These are phyloP conservation scores for Phytophthora rubi DNA, from an alignment of 352 stramenopile genomes.

Conservation along the genomic window DNA sequence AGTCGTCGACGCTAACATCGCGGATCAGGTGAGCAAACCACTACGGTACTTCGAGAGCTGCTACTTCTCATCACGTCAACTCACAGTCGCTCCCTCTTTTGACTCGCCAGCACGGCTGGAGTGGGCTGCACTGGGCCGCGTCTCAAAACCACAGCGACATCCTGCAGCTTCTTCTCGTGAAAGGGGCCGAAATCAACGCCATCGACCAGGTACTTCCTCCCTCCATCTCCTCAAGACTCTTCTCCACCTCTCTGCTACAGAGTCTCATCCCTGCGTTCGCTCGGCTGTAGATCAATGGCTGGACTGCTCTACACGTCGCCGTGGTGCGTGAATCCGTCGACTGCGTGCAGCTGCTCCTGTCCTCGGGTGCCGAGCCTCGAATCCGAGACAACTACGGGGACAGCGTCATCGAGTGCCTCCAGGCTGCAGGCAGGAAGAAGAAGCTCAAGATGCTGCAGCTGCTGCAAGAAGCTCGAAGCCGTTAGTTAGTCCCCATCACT, in stretches of 20 bases:
- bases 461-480: constrained; percentile 29
- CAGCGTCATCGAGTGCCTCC: constrained; percentile 45
- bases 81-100: neutral
- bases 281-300: constrained; percentile 55
- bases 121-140: constrained; percentile 76
- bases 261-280: too few relatives aligned
- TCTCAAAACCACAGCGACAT: constrained; percentile 69
- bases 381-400: constrained; percentile 69
- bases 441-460: constrained; percentile 50
- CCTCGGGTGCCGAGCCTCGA: constrained; percentile 40
- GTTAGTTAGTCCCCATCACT: constrained; percentile 1
- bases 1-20: constrained; percentile 51
- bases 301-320: constrained; percentile 74
- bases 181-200: constrained; percentile 51
- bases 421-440: constrained; percentile 49
- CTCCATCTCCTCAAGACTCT: neutral
- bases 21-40: constrained; percentile 57
- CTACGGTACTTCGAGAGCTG: neutral
- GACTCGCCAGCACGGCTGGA: constrained; percentile 70
- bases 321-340: constrained; percentile 52
- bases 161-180: constrained; percentile 52
- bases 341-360: constrained; percentile 59
- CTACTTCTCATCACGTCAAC: constrained; percentile 1
- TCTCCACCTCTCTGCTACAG: neutral
- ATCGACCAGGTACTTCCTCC: constrained; percentile 56